Percentiles rank a stretch among this genome's conserved stretches.
Evolutionary conservation across 2,329 filamentous ascomycete genomes (phyloP).

Genomic region (Colletotrichum cuscutae): DNA sequence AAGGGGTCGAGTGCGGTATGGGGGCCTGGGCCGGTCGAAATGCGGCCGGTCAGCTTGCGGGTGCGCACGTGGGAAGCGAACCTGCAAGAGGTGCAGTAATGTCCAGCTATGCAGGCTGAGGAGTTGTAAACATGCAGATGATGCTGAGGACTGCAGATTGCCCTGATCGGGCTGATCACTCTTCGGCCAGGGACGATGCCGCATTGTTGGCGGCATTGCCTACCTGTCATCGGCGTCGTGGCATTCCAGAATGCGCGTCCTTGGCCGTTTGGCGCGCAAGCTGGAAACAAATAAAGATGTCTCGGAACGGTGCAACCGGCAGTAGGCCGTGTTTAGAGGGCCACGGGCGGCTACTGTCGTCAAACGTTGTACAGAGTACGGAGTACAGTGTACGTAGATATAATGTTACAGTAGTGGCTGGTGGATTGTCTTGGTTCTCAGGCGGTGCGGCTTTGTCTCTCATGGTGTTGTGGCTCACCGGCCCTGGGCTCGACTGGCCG

Average conservation of each 20-base stretch:
- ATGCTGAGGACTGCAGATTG: background rate
- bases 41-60: slow-evolving; percentile 12
- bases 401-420: background rate
- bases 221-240: background rate
- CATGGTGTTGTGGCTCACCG: background rate
- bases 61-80: background rate
- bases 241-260: slow-evolving; percentile 16
- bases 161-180: background rate
- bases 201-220: background rate
- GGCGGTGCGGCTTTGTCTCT: background rate
- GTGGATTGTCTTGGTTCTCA: background rate
- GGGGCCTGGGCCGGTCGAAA: slow-evolving; percentile 29
- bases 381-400: background rate
- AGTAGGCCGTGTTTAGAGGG: slow-evolving; percentile 2
- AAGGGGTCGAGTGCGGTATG: slow-evolving; percentile 15
- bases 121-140: background rate
- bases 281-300: background rate
- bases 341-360: background rate
- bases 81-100: slow-evolving; percentile 26
- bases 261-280: background rate
- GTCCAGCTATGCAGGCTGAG: slow-evolving; percentile 16
- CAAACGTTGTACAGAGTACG: background rate
- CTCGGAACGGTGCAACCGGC: background rate
- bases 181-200: background rate
- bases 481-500: background rate